Evolutionary conservation across 495 filamentous ascomycete species (phyloP), one percentile per base, ranked within the genome.

Genomic region (Trypethelium eluteriae): DNA sequence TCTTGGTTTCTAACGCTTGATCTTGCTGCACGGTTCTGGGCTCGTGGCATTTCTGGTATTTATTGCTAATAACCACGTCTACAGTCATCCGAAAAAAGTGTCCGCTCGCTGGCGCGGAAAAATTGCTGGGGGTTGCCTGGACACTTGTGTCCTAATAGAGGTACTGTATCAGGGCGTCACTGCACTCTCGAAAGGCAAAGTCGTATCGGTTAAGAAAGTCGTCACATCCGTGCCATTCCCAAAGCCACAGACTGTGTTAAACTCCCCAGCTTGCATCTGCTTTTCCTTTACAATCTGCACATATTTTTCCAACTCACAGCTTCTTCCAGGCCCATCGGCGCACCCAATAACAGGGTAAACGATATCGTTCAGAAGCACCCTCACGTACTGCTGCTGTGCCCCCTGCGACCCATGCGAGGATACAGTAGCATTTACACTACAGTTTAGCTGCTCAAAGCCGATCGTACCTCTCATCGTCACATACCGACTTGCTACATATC

Each of bases 391-490:
- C 38, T 41, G 38, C 9, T 10, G n/a, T 64, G 16, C 25, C 66
- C 68, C 32, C 66, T 53, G 44, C 63, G 59, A 35, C 62, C 66
- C 59, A 70, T 64, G 2, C 64, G 64, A 49, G 62, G 65, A 62
- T 34, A 38, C 41, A 64, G 36, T 36, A 10, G 7, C 53, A 59
- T 59, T 59, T 25, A 46, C 25, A 10, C 62, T 46, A 38, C 68
- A 67, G 41, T 64, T 67, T 34, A 70, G 62, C 11, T 64, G 53
- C 68, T 70, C 68, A 62, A 70, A 70, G 25, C 59, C 38, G 38
- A 70, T 62, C 14, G 68, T 70, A 3, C 68, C 64, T 9, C 68
- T 65, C 83, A 85, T 85, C 5, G 80, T 79, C n/a, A 81, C 78
- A 62, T 82, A 80, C 57, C 80, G 77, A 39, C 77, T 79, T 9